These are phyloP conservation scores for Rhynchosporium agropyri DNA, from an alignment of 2,329 filamentous ascomycete species.

Conservation along the genomic window DNA sequence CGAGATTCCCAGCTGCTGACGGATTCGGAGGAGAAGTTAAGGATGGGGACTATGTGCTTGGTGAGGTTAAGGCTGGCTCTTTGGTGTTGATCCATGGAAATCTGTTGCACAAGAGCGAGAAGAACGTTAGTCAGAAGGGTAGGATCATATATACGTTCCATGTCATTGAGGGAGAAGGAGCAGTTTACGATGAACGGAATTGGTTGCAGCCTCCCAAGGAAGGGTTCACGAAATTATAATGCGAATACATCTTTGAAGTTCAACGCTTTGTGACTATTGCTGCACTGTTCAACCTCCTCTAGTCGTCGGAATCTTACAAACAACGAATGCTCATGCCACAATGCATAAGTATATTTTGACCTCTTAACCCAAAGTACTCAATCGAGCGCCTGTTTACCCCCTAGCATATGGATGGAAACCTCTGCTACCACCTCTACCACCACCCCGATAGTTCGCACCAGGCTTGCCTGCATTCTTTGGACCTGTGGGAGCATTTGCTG, in stretches of 20 bases:
- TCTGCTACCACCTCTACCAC: constrained; percentile 73
- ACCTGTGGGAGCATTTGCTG: constrained; percentile 86
- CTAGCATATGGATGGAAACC: constrained; percentile 78
- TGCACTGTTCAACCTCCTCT: not conserved
- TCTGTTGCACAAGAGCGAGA: constrained; percentile 93
- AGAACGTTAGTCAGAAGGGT: constrained; percentile 82
- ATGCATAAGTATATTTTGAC: constrained; percentile 15
- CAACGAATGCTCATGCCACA: constrained; percentile 5
- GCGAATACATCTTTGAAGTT: not conserved
- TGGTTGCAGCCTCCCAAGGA: constrained; percentile 86
- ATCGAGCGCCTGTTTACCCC: constrained; percentile 24
- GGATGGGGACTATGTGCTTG: constrained; percentile 69
- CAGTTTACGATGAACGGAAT: constrained; percentile 81
- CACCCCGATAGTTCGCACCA: constrained; percentile 90
- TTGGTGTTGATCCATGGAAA: constrained; percentile 96
- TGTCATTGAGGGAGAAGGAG: constrained; percentile 79
- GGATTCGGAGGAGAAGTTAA: constrained; percentile 50
- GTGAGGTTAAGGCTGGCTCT: constrained; percentile 88
- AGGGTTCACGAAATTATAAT: constrained; percentile 63
- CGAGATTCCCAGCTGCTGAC: constrained; percentile 60
- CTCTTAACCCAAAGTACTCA: not conserved
- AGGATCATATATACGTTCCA: constrained; percentile 98
- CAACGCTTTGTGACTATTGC: not conserved
- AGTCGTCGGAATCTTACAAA: constrained; percentile 9
- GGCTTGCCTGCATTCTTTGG: constrained; percentile 94